Evolutionary conservation across 225 moss, liverwort and hornwort genomes (phyloP), one percentile per base, ranked within the genome.

Genomic region (Pleurozium schreberi): DNA sequence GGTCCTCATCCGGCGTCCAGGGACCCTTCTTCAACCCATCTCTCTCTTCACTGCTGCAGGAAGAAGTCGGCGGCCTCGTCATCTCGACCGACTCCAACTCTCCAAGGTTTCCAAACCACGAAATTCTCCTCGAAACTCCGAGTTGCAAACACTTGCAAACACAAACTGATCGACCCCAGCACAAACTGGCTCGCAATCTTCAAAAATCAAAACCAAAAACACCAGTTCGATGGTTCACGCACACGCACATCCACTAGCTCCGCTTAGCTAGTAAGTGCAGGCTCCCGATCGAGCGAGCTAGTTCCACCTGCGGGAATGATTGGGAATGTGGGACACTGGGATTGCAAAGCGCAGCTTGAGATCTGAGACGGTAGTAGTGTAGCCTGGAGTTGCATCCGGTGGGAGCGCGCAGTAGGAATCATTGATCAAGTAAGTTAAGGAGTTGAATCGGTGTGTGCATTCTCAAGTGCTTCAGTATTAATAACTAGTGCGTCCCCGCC

Each of bases 1-100:
- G 91, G 80, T 94, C 94, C 86, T 94, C 94, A 55, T 93, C 93
- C 14, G 93, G 94, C 64, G 93, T 94, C 94, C 94, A 94, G 38
- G 94, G 93, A 23, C 94, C 94, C 88, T 94, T 94, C 93, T 94
- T 94, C 87, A 93, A 60, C 74, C 89, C 94, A 63, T 87, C 90
- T 42, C 83, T 90, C 88, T 92, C 92, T 11, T 90, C 91, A 20
- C 83, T 89, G 61, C 89, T 89, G 85, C 89, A 89, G 19, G 86
- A 86, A 55, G 85, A 81, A 45, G 80, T 80, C 71, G 94, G 94
- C 60, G 90, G 67, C 86, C 94, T 90, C 86, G 87, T 89, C 93
- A 93, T 93, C 4, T 71, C 83, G 77, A n/a, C 49, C 61, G 31
- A 36, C 52, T n/a, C 14, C 67, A n/a, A 83, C 38, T 26, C 52